A percentile compares a stretch with the other conserved stretches of the same genome.
Conservation (phyloP, 1,139 yeast species). For the Magnusiomyces fungicola region DNA sequence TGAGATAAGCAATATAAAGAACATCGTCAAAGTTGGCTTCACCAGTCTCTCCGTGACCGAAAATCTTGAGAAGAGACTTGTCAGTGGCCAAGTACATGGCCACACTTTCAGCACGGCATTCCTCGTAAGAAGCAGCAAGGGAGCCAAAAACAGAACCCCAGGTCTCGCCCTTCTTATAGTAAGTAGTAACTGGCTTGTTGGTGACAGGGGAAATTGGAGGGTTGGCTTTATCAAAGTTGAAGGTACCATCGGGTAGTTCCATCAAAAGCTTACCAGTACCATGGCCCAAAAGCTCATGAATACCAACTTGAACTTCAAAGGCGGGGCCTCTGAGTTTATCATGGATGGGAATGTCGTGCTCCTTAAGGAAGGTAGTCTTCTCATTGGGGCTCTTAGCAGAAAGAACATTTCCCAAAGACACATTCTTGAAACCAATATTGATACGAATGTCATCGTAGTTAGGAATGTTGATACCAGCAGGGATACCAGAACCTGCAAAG, state of each 20-base stretch:
- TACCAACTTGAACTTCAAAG: slow-evolving; percentile 88
- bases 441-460: slow-evolving; percentile 84
- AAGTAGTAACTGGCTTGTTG: slow-evolving; percentile 53
- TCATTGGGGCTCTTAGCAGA: slow-evolving; percentile 67
- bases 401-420: slow-evolving; percentile 76
- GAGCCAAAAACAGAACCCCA: slow-evolving; percentile 86
- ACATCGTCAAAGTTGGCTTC: slow-evolving; percentile 54
- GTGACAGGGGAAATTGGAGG: slow-evolving; percentile 53
- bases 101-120: slow-evolving; percentile 86
- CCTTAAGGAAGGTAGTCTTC: slow-evolving; percentile 58
- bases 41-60: slow-evolving; percentile 47
- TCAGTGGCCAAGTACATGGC: slow-evolving; percentile 75
- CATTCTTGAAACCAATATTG: slow-evolving; percentile 80
- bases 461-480: slow-evolving; percentile 90
- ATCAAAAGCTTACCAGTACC: slow-evolving; percentile 78
- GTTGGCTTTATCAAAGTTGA: slow-evolving; percentile 54
- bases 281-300: slow-evolving; percentile 87
- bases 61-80: slow-evolving; percentile 57
- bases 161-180: slow-evolving; percentile 72
- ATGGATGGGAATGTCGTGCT: slow-evolving; percentile 47
- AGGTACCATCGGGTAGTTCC: slow-evolving; percentile 54
- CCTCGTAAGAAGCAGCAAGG: slow-evolving; percentile 81
- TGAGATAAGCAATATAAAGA: slow-evolving; percentile 57
- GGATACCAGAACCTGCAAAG: slow-evolving; percentile 83
- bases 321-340: slow-evolving; percentile 73